Conservation (phyloP, 257 asterid species). For the Solanum paucissectum region DNA sequence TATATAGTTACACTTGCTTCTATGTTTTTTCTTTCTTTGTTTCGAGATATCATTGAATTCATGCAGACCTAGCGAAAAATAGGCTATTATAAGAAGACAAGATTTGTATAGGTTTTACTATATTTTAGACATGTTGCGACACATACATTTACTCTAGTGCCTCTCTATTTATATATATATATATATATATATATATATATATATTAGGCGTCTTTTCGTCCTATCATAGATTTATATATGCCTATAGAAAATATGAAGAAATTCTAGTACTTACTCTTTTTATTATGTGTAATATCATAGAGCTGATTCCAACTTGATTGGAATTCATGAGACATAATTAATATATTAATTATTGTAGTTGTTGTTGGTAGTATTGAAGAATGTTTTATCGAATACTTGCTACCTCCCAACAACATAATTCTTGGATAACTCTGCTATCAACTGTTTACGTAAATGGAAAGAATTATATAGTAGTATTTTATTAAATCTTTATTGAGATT, state of each 20-base stretch:
- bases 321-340: not conserved
- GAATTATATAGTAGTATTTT: not conserved
- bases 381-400: not conserved
- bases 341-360: not conserved
- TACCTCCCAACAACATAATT: not conserved
- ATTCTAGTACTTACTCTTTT: not conserved
- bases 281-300: not conserved
- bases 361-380: not conserved
- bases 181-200: not conserved
- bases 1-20: conserved; percentile 3
- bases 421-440: not conserved
- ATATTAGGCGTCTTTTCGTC: not conserved
- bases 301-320: not conserved
- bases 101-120: not conserved
- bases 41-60: not conserved
- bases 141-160: not conserved
- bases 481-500: not conserved
- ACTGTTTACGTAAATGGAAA: not conserved
- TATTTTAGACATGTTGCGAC: not conserved
- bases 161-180: not conserved
- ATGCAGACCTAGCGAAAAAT: not conserved
- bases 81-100: not conserved
- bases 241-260: not conserved
- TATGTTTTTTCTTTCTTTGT: not conserved
- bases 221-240: not conserved